Evolutionary conservation across 202 grass and related monocot genomes (phyloP).

Genomic region (Zoysia matrella): DNA sequence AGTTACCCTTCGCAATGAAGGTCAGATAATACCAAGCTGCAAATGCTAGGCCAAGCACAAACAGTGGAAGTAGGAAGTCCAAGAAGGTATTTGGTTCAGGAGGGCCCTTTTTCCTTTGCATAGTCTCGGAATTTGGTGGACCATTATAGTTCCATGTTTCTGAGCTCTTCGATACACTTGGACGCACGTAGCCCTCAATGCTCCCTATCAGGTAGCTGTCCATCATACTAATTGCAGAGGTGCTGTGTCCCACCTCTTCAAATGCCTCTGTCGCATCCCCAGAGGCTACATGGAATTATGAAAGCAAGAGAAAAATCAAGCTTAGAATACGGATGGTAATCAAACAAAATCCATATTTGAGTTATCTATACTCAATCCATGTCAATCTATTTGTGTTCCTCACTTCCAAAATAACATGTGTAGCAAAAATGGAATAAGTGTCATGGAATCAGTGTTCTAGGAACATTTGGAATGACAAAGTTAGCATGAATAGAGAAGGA

Average conservation of each 20-base stretch:
- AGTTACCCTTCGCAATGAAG: slow-evolving; percentile 51
- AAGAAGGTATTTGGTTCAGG: slow-evolving; percentile 63
- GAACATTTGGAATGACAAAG: neutral
- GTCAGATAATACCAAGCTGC: slow-evolving; percentile 88
- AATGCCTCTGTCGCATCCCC: slow-evolving; percentile 82
- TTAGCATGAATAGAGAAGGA: neutral
- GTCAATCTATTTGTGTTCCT: neutral
- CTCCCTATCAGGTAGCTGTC: slow-evolving; percentile 68
- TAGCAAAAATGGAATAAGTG: neutral
- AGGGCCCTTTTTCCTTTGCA: slow-evolving; percentile 46
- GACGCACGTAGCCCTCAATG: slow-evolving; percentile 55
- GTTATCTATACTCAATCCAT: slow-evolving; percentile 15
- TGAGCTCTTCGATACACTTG: slow-evolving; percentile 14
- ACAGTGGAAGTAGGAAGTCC: slow-evolving; percentile 75
- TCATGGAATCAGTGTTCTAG: neutral
- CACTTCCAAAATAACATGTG: neutral
- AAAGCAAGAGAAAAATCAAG: slow-evolving; percentile 16
- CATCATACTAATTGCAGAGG: slow-evolving; percentile 78
- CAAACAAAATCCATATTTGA: neutral
- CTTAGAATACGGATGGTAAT: slow-evolving; percentile 11
- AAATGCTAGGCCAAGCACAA: slow-evolving; percentile 70
- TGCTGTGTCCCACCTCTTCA: slow-evolving; percentile 89
- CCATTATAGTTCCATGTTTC: neutral
- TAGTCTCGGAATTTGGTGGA: slow-evolving; percentile 2
- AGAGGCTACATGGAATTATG: slow-evolving; percentile 52